A percentile compares a stretch with the other conserved stretches of the same genome.
These are phyloP conservation scores for Narthecium ossifragum DNA, from an alignment of 106 monocot genomes.

Conservation along the genomic window DNA sequence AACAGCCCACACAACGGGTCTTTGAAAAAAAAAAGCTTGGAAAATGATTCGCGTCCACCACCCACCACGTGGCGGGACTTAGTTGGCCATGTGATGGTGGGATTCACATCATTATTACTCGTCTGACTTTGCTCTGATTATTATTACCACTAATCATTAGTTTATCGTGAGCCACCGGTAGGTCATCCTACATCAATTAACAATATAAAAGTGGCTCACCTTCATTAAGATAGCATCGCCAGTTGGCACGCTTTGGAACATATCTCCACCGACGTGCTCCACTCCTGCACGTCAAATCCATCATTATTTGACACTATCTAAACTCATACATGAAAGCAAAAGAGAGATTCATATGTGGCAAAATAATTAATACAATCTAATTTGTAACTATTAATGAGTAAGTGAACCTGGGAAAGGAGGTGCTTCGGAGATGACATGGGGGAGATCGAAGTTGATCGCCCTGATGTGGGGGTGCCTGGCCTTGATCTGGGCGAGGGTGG, in stretches of 20 bases:
- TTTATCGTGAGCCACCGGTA: neutral
- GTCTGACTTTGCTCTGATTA: neutral
- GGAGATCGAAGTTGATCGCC: slow-evolving; percentile 41
- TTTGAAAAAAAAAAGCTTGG: neutral
- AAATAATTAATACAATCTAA: neutral
- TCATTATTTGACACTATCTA: neutral
- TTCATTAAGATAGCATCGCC: slow-evolving; percentile 30
- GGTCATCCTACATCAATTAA: neutral
- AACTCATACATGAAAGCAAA: neutral
- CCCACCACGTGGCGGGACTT: too few species aligned
- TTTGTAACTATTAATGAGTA: too few species aligned
- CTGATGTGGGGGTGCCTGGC: slow-evolving; percentile 18
- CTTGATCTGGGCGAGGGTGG: slow-evolving; percentile 21
- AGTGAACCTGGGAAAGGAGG: slow-evolving; percentile 18
- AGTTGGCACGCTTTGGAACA: slow-evolving; percentile 21
- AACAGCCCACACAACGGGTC: neutral
- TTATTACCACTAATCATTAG: neutral
- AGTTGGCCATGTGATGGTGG: too few species aligned
- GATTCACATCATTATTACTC: too few species aligned
- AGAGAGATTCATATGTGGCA: neutral
- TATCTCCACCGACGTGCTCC: slow-evolving; percentile 15
- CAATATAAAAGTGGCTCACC: neutral
- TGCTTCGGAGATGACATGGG: slow-evolving; percentile 41
- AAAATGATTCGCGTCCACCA: neutral
- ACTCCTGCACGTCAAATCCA: slow-evolving; percentile 17